phyloP scores from a whole-genome alignment of 345 rosid species.

The Salix caprea region DNA sequence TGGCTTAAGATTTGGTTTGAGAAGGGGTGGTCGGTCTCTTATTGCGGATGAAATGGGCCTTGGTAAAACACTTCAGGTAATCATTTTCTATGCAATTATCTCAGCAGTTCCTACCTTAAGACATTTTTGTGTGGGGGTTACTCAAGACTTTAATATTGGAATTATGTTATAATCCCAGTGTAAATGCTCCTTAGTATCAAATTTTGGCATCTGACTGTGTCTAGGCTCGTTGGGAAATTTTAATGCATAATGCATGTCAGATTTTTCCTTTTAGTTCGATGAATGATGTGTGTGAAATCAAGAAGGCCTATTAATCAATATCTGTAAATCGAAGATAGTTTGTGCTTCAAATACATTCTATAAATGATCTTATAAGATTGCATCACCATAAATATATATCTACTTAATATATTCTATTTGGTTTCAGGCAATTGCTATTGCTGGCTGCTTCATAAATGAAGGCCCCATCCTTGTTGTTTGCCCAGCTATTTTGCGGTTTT shows the following conservation, averaged over 20 bases:
- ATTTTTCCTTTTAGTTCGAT: not conserved
- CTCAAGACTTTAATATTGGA: not conserved
- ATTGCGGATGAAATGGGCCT: slow-evolving; percentile 99
- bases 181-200: not conserved
- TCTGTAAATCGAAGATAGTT: not conserved
- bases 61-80: slow-evolving; percentile 93
- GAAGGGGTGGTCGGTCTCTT: slow-evolving; percentile 88
- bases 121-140: not conserved
- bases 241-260: too few relatives aligned
- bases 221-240: not conserved
- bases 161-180: not conserved
- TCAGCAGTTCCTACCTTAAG: not conserved
- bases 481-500: slow-evolving; percentile 82
- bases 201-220: not conserved
- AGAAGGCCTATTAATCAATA: not conserved
- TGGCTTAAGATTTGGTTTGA: slow-evolving; percentile 74
- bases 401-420: slow-evolving; percentile 13
- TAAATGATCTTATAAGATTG: slow-evolving; percentile 4
- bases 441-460: slow-evolving; percentile 69
- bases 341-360: not conserved
- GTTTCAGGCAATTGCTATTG: slow-evolving; percentile 86
- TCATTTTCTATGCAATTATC: not conserved
- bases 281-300: not conserved
- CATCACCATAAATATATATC: slow-evolving; percentile 1
- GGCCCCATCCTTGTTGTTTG: slow-evolving; percentile 89